A percentile compares a stretch with the other conserved stretches of the same genome.
Evolutionary conservation across 176 grass and related monocot genomes (phyloP).

Genomic region (Eragrostis curvula): DNA sequence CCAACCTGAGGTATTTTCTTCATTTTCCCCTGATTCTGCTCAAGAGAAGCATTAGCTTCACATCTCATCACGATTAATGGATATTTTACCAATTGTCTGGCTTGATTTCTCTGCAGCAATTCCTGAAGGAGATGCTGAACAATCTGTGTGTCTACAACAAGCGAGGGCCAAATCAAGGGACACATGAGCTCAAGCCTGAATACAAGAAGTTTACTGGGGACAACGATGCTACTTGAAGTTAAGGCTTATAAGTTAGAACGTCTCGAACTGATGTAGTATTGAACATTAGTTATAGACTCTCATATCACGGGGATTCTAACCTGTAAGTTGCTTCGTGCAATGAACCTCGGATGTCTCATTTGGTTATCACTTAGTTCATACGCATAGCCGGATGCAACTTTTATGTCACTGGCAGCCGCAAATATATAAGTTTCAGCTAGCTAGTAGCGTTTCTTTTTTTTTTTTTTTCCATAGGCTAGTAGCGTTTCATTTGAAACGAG

Average conservation of each 20-base stretch:
- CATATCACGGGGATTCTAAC: not conserved
- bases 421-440: no score
- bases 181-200: conserved; percentile 86
- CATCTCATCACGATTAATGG: not conserved
- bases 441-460: no score
- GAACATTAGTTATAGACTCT: not conserved
- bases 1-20: conserved; percentile 63
- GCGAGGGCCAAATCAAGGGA: conserved; percentile 89
- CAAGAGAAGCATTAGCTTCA: not conserved
- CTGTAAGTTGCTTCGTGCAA: conserved; percentile 1
- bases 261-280: not conserved
- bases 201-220: conserved; percentile 79
- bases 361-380: not conserved
- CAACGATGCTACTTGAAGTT: conserved; percentile 16
- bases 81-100: conserved; percentile 7
- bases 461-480: no score
- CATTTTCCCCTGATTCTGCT: not conserved
- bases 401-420: no score
- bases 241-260: not conserved
- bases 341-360: not conserved
- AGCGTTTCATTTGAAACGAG: no score
- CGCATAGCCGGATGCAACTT: no score
- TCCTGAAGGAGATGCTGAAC: conserved; percentile 91
- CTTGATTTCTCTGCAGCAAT: conserved; percentile 67
- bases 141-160: conserved; percentile 87